These are phyloP conservation scores for Mycena maculata DNA, from an alignment of 768 basidiomycete genomes.

Conservation along the genomic window DNA sequence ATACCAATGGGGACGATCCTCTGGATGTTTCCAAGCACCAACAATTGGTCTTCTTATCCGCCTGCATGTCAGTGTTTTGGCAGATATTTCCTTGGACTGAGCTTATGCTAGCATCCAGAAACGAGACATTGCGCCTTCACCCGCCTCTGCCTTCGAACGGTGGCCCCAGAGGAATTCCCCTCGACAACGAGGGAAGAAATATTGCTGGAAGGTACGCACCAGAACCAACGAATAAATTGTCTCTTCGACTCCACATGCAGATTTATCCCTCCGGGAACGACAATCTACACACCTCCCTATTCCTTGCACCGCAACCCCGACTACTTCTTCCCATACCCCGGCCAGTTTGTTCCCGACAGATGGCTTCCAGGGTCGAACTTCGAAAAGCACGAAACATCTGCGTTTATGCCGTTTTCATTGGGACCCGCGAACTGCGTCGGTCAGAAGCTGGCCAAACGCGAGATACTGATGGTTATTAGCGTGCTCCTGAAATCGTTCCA, in stretches of 20 bases:
- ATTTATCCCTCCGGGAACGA: constrained; percentile 58
- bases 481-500: constrained; percentile 52
- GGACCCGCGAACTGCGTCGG: constrained; percentile 59
- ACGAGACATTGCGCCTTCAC: constrained; percentile 61
- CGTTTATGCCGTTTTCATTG: constrained; percentile 56
- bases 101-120: constrained; percentile 45
- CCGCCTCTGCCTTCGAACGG: constrained; percentile 59
- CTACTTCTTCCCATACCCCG: constrained; percentile 59
- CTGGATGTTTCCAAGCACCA: constrained; percentile 41
- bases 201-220: constrained; percentile 8
- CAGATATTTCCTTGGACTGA: background rate
- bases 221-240: background rate
- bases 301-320: constrained; percentile 59
- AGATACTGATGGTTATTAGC: constrained; percentile 54
- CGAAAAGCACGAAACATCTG: constrained; percentile 39
- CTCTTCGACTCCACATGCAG: constrained; percentile 41
- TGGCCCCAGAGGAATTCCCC: constrained; percentile 45
- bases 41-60: constrained; percentile 48
- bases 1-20: constrained; percentile 38
- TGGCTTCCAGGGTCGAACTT: constrained; percentile 43
- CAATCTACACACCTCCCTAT: constrained; percentile 55
- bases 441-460: constrained; percentile 54
- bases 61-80: constrained; percentile 45
- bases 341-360: constrained; percentile 55
- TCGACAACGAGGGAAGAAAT: background rate